phyloP scores from a whole-genome alignment of 2,329 filamentous ascomycete genomes.

The Aspergillus puulaauensis region DNA sequence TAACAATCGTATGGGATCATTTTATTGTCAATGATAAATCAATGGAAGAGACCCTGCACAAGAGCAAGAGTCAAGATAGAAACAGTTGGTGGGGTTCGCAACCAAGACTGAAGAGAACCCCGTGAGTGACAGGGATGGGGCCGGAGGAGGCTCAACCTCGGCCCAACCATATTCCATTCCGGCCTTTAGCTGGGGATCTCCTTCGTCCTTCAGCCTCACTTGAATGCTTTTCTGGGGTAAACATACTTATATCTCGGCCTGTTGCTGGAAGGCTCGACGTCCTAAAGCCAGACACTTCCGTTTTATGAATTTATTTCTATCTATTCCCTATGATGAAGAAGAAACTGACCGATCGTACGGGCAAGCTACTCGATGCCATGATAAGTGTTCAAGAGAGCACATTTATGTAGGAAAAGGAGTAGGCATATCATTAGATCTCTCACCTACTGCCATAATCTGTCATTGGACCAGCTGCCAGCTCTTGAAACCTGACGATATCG shows the following conservation, averaged over 20 bases:
- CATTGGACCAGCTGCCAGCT: too few relatives aligned
- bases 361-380: background rate
- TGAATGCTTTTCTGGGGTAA: background rate
- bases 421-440: background rate
- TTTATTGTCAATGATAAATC: background rate
- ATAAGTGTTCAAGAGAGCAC: background rate
- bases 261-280: background rate
- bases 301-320: background rate
- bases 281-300: background rate
- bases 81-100: slow-evolving; percentile 7
- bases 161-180: slow-evolving; percentile 8
- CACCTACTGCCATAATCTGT: background rate
- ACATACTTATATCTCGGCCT: background rate
- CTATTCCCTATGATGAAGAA: background rate
- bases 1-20: background rate
- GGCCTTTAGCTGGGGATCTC: background rate
- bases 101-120: slow-evolving; percentile 1
- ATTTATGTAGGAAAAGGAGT: background rate
- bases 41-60: background rate
- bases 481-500: too few relatives aligned
- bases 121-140: background rate
- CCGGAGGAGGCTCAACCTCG: slow-evolving; percentile 12
- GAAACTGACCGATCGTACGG: background rate
- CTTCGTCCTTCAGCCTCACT: background rate
- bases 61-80: background rate